A percentile compares a stretch with the other conserved stretches of the same genome.
Conservation (phyloP, 768 basidiomycete species). For the Lactifluus echinatus region DNA sequence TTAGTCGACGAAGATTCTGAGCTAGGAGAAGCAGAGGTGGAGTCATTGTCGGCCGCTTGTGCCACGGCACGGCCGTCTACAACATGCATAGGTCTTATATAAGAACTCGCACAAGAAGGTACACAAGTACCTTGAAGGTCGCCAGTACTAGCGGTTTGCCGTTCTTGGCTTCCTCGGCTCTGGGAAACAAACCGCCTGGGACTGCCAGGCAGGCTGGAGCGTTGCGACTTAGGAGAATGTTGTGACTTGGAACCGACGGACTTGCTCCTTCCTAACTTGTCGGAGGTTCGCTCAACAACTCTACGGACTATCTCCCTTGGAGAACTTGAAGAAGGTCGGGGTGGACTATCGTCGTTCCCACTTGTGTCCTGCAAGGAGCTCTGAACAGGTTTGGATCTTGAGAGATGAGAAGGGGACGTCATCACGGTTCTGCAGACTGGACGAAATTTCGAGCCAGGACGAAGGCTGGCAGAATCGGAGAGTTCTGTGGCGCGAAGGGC, state of each 20-base stretch:
- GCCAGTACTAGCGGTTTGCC: slow-evolving; percentile 32
- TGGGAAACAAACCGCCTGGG: slow-evolving; percentile 50
- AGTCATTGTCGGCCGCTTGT: neutral
- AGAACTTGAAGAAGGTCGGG: slow-evolving; percentile 7
- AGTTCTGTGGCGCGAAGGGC: neutral
- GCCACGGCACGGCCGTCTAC: neutral
- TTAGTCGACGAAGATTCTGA: slow-evolving; percentile 8
- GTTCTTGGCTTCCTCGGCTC: slow-evolving; percentile 42
- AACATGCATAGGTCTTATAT: neutral
- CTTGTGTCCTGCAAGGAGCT: neutral
- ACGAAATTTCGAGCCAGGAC: neutral
- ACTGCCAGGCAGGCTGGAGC: slow-evolving; percentile 27
- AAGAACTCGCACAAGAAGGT: neutral
- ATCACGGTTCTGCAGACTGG: neutral
- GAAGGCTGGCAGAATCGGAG: neutral
- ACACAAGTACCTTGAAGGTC: slow-evolving; percentile 19
- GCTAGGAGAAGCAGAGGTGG: slow-evolving; percentile 2
- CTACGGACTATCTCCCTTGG: slow-evolving; percentile 24
- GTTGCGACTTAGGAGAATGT: slow-evolving; percentile 18
- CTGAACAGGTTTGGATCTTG: neutral
- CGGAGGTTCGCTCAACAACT: slow-evolving; percentile 46
- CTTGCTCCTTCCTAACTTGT: slow-evolving; percentile 52
- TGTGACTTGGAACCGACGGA: slow-evolving; percentile 20
- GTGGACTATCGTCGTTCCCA: slow-evolving; percentile 5
- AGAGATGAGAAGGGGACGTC: slow-evolving; percentile 7